Conservation (phyloP, 495 filamentous ascomycete genomes). For the Xylaria curta region DNA sequence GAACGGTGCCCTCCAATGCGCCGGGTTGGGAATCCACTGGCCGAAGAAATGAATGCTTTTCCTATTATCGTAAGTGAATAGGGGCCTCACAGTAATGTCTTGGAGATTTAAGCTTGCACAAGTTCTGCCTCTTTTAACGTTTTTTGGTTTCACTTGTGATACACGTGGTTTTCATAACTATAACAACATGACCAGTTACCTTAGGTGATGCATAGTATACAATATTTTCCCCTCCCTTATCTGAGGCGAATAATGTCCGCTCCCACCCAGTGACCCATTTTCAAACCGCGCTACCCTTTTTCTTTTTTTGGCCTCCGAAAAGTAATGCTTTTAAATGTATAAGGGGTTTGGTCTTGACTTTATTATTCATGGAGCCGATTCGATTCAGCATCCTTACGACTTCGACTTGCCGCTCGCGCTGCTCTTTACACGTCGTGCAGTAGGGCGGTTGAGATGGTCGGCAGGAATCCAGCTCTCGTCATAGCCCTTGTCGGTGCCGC, state of each 20-base stretch:
- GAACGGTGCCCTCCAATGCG: neutral
- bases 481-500: slow-evolving; percentile 68
- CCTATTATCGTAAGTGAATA: neutral
- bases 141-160: slow-evolving; percentile 22
- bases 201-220: slow-evolving; percentile 10
- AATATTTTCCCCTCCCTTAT: slow-evolving; percentile 2
- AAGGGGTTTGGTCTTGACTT: neutral
- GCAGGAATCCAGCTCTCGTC: slow-evolving; percentile 97
- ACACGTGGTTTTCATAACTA: slow-evolving; percentile 15
- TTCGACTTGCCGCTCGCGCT: slow-evolving; percentile 65
- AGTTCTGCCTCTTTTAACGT: neutral
- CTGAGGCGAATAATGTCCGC: neutral
- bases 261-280: slow-evolving; percentile 11
- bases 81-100: neutral
- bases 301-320: slow-evolving; percentile 21
- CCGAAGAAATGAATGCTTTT: neutral
- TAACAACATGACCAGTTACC: slow-evolving; percentile 22
- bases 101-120: neutral
- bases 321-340: neutral
- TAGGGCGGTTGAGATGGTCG: slow-evolving; percentile 86
- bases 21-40: neutral
- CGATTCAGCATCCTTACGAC: slow-evolving; percentile 43
- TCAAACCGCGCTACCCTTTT: slow-evolving; percentile 22
- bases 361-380: neutral
- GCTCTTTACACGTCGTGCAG: slow-evolving; percentile 80